These are phyloP conservation scores for Eucalyptus curtisii DNA, from an alignment of 345 rosid species.

Conservation along the genomic window DNA sequence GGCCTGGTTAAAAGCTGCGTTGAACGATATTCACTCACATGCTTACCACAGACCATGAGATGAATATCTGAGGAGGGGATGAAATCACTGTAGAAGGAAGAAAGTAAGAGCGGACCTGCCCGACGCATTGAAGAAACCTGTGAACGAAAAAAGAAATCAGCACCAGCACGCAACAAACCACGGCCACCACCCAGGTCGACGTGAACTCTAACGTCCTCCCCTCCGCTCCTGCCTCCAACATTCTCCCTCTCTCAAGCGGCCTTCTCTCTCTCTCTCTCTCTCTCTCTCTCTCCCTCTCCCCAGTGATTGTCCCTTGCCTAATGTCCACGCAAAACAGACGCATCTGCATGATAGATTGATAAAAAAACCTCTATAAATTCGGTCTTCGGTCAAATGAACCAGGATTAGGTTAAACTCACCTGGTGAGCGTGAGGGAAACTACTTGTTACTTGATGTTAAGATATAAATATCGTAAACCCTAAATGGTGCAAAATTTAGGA, in stretches of 20 bases:
- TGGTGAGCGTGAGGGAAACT: neutral
- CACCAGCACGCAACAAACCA: slow-evolving; percentile 65
- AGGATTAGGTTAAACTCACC: neutral
- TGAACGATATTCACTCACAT: neutral
- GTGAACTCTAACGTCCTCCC: slow-evolving; percentile 32
- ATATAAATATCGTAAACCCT: neutral
- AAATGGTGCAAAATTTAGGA: neutral
- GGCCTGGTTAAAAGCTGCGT: slow-evolving; percentile 15
- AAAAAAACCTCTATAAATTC: neutral
- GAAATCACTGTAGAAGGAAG: neutral
- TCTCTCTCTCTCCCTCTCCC: neutral
- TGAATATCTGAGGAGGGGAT: neutral
- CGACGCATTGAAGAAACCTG: slow-evolving; percentile 50
- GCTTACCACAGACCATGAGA: neutral
- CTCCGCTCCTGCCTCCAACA: neutral
- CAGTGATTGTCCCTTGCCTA: neutral
- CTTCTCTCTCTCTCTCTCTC: neutral
- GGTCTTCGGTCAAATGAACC: neutral
- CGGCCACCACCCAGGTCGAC: slow-evolving; percentile 75
- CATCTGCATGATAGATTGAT: neutral
- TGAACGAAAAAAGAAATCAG: slow-evolving; percentile 54
- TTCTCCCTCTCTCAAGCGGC: neutral
- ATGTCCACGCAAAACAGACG: neutral
- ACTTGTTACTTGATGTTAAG: neutral
- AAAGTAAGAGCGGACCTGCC: slow-evolving; percentile 33